Percentiles rank a stretch among this genome's conserved stretches.
Conservation (phyloP, 1,139 yeast genomes). For the Yamadazyma aaseri region DNA sequence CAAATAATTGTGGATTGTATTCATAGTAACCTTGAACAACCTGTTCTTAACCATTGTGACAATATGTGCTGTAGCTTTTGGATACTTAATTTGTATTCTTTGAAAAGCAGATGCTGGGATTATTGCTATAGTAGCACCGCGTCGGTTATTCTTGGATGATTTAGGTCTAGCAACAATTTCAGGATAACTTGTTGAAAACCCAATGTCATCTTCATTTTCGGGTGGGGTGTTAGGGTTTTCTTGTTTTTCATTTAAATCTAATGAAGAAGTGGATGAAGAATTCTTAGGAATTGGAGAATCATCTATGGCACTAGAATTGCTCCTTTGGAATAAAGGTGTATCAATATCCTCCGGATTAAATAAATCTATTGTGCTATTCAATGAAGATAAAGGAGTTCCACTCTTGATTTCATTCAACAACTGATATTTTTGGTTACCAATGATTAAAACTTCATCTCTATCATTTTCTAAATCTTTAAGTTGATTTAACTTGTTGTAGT, state of each 20-base stretch:
- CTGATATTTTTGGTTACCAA: conserved; percentile 63
- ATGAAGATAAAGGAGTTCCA: conserved; percentile 82
- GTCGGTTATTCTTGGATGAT: conserved; percentile 16
- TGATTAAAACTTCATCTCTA: conserved; percentile 40
- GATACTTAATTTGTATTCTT: conserved; percentile 70
- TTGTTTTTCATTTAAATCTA: conserved; percentile 10
- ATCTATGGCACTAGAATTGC: conserved; percentile 3
- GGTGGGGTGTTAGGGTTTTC: neutral
- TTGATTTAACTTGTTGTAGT: conserved; percentile 9
- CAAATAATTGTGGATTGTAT: conserved; percentile 81
- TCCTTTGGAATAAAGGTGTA: neutral
- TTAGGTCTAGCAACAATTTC: conserved; percentile 61
- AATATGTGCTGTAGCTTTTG: conserved; percentile 89
- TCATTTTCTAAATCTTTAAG: conserved; percentile 27
- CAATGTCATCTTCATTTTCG: neutral
- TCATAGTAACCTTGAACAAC: conserved; percentile 85
- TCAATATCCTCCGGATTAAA: conserved; percentile 22
- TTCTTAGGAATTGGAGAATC: conserved; percentile 2
- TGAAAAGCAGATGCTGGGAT: conserved; percentile 85
- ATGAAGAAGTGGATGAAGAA: conserved; percentile 15
- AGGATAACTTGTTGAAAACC: conserved; percentile 24
- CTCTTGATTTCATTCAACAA: conserved; percentile 80
- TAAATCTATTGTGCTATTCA: conserved; percentile 75
- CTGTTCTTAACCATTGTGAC: conserved; percentile 90
- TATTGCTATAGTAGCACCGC: conserved; percentile 81